Conservation (phyloP, 257 asterid genomes). For the Paraleonurus japonicus region DNA sequence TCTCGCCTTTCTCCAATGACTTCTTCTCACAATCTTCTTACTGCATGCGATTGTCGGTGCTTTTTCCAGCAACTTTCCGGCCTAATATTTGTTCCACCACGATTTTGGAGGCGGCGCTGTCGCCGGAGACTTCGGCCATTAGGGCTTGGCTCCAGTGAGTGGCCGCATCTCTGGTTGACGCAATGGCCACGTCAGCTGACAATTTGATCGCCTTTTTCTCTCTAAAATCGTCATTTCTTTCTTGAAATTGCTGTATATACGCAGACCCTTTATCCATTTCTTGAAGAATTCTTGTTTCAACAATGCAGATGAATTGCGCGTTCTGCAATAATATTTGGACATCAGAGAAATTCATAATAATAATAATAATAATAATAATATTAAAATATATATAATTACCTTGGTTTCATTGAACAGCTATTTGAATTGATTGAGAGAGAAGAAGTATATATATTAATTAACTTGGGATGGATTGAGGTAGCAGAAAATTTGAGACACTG, state of each 20-base stretch:
- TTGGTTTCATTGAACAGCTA: background rate
- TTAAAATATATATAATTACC: background rate
- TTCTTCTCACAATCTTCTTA: slow-evolving; percentile 41
- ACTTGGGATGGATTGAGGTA: background rate
- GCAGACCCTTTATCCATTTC: slow-evolving; percentile 76
- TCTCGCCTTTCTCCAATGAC: slow-evolving; percentile 14
- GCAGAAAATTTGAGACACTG: background rate
- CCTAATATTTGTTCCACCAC: slow-evolving; percentile 42
- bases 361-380: background rate
- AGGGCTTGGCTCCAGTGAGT: slow-evolving; percentile 58
- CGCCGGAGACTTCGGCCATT: slow-evolving; percentile 31
- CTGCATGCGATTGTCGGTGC: slow-evolving; percentile 28
- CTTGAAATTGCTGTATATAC: slow-evolving; percentile 38
- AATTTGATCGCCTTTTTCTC: slow-evolving; percentile 60
- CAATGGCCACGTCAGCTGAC: slow-evolving; percentile 83
- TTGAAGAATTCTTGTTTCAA: slow-evolving; percentile 63
- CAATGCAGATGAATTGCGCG: slow-evolving; percentile 36
- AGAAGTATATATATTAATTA: too few relatives aligned
- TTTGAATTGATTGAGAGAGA: background rate
- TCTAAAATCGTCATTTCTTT: slow-evolving; percentile 52
- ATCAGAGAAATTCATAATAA: background rate
- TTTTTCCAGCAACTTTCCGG: background rate
- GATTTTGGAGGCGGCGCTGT: slow-evolving; percentile 13
- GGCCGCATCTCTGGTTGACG: slow-evolving; percentile 50
- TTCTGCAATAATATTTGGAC: slow-evolving; percentile 27